These are phyloP conservation scores for Lentinula edodes DNA, from an alignment of 768 basidiomycete genomes.

Conservation along the genomic window DNA sequence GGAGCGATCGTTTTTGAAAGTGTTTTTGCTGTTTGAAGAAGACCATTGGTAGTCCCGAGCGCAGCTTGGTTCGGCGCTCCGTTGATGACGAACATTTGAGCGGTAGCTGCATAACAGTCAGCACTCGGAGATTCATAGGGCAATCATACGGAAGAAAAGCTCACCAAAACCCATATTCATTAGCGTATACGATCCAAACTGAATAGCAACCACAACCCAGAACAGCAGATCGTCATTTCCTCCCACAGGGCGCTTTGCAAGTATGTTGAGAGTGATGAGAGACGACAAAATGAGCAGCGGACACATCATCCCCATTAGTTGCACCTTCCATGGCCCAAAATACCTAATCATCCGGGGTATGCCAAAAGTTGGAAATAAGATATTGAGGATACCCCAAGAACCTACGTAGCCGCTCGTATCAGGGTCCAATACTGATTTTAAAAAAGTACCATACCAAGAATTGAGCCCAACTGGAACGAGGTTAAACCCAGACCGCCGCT, in stretches of 20 bases:
- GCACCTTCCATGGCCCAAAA: background rate
- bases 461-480: background rate
- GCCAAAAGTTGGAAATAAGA: background rate
- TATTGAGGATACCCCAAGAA: background rate
- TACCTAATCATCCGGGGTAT: background rate
- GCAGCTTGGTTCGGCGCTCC: background rate
- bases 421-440: background rate
- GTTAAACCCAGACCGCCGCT: background rate
- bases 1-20: background rate
- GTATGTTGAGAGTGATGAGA: background rate
- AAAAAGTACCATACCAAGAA: background rate
- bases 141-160: background rate
- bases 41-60: background rate
- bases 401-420: background rate
- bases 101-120: background rate
- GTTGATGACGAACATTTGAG: background rate
- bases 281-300: background rate
- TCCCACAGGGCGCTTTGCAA: background rate
- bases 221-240: background rate
- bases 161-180: background rate
- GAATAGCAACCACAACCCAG: background rate
- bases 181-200: background rate
- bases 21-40: background rate
- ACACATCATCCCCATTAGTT: background rate
- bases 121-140: background rate